Percentiles rank a stretch among this genome's conserved stretches.
Evolutionary conservation across 257 asterid genomes (phyloP).

Genomic region (Pogostemon cablin): DNA sequence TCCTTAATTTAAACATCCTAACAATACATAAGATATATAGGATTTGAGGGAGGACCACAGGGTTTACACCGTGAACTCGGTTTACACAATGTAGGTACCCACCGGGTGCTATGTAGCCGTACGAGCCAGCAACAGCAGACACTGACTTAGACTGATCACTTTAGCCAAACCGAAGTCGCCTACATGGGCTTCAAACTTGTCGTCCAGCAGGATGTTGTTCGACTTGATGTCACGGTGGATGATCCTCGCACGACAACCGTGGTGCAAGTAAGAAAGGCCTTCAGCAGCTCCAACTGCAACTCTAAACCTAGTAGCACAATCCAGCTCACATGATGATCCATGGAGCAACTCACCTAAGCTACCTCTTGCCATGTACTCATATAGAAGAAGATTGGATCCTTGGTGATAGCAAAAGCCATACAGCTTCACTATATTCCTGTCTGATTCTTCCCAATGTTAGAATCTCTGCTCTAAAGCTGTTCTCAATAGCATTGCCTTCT

Average conservation of each 20-base stretch:
- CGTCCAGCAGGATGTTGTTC: constrained; percentile 79
- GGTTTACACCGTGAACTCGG: no score
- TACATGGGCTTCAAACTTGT: constrained; percentile 92
- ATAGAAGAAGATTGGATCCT: constrained; percentile 84
- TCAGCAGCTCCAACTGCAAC: constrained; percentile 92
- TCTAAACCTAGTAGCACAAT: constrained; percentile 75
- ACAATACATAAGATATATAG: no score
- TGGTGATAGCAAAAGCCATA: constrained; percentile 88
- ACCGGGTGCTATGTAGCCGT: constrained; percentile 99
- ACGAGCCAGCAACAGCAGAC: constrained; percentile 98
- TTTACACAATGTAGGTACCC: constrained; percentile 28
- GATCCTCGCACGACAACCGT: constrained; percentile 85
- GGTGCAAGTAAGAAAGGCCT: constrained; percentile 88
- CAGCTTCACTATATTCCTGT: constrained; percentile 93
- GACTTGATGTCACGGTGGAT: constrained; percentile 95
- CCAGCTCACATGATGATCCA: constrained; percentile 55
- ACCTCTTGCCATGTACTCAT: constrained; percentile 89
- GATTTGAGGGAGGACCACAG: no score
- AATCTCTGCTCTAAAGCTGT: constrained; percentile 82
- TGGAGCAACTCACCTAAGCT: constrained; percentile 93
- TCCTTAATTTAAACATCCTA: no score
- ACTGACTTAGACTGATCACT: constrained; percentile 83
- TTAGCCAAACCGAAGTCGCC: constrained; percentile 97
- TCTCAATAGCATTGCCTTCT: constrained; percentile 74
- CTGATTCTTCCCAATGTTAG: constrained; percentile 83